These are phyloP conservation scores for Calonectria honghensis DNA, from an alignment of 2,329 filamentous ascomycete species.

Conservation along the genomic window DNA sequence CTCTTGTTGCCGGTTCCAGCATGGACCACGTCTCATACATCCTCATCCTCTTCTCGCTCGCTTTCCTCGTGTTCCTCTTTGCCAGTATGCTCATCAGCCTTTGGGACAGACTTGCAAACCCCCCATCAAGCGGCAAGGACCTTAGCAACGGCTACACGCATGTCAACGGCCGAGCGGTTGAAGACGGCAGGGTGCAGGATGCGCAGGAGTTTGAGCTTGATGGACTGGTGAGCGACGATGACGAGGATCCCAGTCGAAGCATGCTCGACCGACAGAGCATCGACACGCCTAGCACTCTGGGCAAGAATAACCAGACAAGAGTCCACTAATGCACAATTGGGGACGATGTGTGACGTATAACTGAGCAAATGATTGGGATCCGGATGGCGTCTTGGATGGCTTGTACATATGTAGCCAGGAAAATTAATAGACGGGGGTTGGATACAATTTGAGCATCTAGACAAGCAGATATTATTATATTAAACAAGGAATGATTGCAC, in stretches of 20 bases:
- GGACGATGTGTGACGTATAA: slow-evolving; percentile 5
- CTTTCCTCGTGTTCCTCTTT: slow-evolving; percentile 94
- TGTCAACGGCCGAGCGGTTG: slow-evolving; percentile 60
- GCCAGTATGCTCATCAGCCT: slow-evolving; percentile 89
- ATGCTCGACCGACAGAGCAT: slow-evolving; percentile 62
- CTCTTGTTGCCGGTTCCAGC: slow-evolving; percentile 80
- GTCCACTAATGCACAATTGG: not conserved
- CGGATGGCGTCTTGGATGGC: slow-evolving; percentile 6
- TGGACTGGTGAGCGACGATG: slow-evolving; percentile 91
- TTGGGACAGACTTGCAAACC: slow-evolving; percentile 79
- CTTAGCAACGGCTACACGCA: slow-evolving; percentile 60
- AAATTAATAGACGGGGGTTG: slow-evolving; percentile 16
- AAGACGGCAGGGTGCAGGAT: slow-evolving; percentile 80
- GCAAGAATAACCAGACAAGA: slow-evolving; percentile 57
- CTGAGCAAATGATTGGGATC: slow-evolving; percentile 9
- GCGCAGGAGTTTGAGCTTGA: slow-evolving; percentile 96
- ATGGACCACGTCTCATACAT: slow-evolving; percentile 95
- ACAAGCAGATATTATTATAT: not conserved
- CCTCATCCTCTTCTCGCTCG: slow-evolving; percentile 91
- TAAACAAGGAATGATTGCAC: not conserved
- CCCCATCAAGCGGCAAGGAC: slow-evolving; percentile 60
- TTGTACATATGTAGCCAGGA: slow-evolving; percentile 16
- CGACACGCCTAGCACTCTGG: slow-evolving; percentile 65
- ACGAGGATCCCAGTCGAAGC: slow-evolving; percentile 74
- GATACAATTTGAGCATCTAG: slow-evolving; percentile 6